Evolutionary conservation across 2,329 filamentous ascomycete genomes (phyloP).

Genomic region (Zymoseptoria brevis): DNA sequence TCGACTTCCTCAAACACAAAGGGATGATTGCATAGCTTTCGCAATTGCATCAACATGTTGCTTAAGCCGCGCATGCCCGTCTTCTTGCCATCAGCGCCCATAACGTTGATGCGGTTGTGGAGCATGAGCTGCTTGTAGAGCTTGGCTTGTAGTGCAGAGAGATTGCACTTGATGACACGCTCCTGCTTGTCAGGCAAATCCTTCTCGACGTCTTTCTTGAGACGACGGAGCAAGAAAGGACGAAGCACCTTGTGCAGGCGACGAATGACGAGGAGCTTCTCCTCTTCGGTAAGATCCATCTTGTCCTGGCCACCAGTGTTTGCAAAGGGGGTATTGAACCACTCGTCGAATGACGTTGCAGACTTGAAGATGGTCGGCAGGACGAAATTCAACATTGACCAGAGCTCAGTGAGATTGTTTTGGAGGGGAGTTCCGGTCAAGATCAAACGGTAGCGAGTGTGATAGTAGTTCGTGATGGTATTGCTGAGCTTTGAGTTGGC

Average conservation of each 20-base stretch:
- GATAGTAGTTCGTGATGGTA: slow-evolving; percentile 92
- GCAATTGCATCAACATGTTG: slow-evolving; percentile 99
- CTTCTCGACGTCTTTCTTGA: slow-evolving; percentile 99
- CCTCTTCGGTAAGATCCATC: slow-evolving; percentile 99
- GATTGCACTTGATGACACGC: slow-evolving; percentile 98
- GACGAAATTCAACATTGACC: slow-evolving; percentile 98
- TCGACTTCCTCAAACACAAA: slow-evolving; percentile 98
- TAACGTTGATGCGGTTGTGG: slow-evolving; percentile 88
- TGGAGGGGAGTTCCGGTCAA: slow-evolving; percentile 94
- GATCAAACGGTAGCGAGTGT: slow-evolving; percentile 89
- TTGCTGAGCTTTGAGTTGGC: slow-evolving; percentile 89
- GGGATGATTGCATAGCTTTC: slow-evolving; percentile 97
- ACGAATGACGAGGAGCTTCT: slow-evolving; percentile 94
- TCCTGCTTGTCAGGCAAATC: slow-evolving; percentile 98
- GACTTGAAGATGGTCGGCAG: slow-evolving; percentile 99
- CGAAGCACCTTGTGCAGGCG: slow-evolving; percentile 96
- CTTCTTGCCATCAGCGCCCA: slow-evolving; percentile 93
- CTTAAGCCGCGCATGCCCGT: slow-evolving; percentile 87
- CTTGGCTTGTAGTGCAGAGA: slow-evolving; percentile 86
- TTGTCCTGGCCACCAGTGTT: slow-evolving; percentile 97
- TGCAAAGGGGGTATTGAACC: slow-evolving; percentile 99
- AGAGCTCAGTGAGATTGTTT: slow-evolving; percentile 92
- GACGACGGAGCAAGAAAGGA: slow-evolving; percentile 91
- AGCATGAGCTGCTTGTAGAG: slow-evolving; percentile 97
- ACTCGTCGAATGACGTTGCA: slow-evolving; percentile 96